These are phyloP conservation scores for Neurospora pannonica DNA, from an alignment of 495 filamentous ascomycete genomes.

Conservation along the genomic window DNA sequence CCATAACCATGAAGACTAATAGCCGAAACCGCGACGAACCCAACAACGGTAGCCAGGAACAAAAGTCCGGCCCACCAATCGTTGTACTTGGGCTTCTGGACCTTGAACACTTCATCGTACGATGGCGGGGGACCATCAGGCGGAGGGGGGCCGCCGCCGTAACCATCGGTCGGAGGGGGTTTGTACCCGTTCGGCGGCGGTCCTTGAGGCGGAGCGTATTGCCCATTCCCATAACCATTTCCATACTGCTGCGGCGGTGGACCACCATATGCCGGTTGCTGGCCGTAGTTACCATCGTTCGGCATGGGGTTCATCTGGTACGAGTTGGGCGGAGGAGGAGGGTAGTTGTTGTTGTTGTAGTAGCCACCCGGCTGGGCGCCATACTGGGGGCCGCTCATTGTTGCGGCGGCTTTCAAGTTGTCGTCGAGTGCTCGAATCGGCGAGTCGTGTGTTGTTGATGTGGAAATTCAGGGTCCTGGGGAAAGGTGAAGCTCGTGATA, in stretches of 20 bases:
- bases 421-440: background rate
- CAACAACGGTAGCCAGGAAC: slow-evolving; percentile 64
- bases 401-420: background rate
- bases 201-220: background rate
- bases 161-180: slow-evolving; percentile 6
- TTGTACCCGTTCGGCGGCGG: slow-evolving; percentile 3
- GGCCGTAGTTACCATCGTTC: slow-evolving; percentile 13
- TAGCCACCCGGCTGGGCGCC: slow-evolving; percentile 4
- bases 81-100: slow-evolving; percentile 77
- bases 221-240: slow-evolving; percentile 7
- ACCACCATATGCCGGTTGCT: background rate
- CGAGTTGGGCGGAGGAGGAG: slow-evolving; percentile 14
- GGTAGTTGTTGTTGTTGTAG: slow-evolving; percentile 11
- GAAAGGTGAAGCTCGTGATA: background rate
- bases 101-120: slow-evolving; percentile 72
- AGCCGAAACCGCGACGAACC: slow-evolving; percentile 69
- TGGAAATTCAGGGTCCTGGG: background rate
- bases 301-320: slow-evolving; percentile 17
- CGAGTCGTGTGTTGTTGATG: background rate
- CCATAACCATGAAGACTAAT: slow-evolving; percentile 70
- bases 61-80: slow-evolving; percentile 81
- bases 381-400: background rate
- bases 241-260: slow-evolving; percentile 4
- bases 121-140: slow-evolving; percentile 35
- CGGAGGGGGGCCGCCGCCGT: slow-evolving; percentile 5